phyloP scores from a whole-genome alignment of 2,329 filamentous ascomycete species.

The Stagonosporopsis rhizophila region DNA sequence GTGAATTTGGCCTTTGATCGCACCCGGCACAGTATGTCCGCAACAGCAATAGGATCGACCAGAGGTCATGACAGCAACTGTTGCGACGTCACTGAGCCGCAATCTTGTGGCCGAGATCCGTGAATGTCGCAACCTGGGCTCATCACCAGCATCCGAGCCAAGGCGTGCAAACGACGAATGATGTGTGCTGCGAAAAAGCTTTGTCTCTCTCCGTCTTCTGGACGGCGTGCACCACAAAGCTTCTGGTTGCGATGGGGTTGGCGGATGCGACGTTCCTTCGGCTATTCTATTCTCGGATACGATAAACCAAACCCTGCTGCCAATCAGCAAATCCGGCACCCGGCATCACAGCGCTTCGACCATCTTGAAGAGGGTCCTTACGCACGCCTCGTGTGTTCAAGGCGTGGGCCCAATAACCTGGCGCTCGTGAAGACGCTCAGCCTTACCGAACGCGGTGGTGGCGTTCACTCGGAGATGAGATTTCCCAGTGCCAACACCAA shows the following conservation, averaged over 20 bases:
- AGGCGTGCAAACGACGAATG: slow-evolving; percentile 1
- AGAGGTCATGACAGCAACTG: not conserved
- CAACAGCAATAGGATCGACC: not conserved
- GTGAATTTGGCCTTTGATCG: not conserved
- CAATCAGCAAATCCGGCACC: slow-evolving; percentile 20
- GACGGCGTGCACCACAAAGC: slow-evolving; percentile 13
- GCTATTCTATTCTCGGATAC: slow-evolving; percentile 22
- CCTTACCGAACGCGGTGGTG: slow-evolving; percentile 16
- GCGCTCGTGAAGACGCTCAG: slow-evolving; percentile 13
- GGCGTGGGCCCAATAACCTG: slow-evolving; percentile 12
- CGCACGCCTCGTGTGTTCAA: slow-evolving; percentile 5
- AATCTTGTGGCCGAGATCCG: not conserved
- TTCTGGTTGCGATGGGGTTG: slow-evolving; percentile 7
- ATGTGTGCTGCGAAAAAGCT: slow-evolving; percentile 9
- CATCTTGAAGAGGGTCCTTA: not conserved
- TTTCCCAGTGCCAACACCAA: slow-evolving; percentile 14
- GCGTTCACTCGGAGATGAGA: slow-evolving; percentile 17
- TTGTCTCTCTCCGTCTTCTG: slow-evolving; percentile 4
- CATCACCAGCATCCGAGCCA: not conserved
- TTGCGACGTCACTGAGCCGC: slow-evolving; percentile 2
- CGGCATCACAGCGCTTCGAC: slow-evolving; percentile 6
- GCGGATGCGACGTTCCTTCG: slow-evolving; percentile 17
- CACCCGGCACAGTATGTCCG: not conserved
- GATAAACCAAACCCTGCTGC: slow-evolving; percentile 13
- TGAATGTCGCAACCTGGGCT: not conserved